Percentiles rank a stretch among this genome's conserved stretches.
Evolutionary conservation across 352 stramenopile genomes (phyloP).

Genomic region (Globisporangium recalcitrans): DNA sequence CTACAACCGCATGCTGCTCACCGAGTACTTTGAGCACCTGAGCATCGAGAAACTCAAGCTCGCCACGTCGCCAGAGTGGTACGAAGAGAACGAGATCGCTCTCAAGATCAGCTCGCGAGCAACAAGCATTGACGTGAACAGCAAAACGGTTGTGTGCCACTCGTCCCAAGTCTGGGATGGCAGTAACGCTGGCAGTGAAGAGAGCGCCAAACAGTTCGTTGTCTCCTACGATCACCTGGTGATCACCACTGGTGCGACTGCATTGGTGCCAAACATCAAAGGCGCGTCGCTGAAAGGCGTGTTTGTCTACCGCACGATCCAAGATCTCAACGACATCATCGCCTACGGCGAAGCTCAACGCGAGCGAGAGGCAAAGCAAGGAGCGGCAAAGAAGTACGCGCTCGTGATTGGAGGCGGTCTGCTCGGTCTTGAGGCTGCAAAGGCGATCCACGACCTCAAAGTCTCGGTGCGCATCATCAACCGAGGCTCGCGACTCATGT

Average conservation of each 20-base stretch:
- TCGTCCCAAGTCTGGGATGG: neutral
- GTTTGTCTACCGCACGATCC: constrained; percentile 92
- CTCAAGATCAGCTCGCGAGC: constrained; percentile 75
- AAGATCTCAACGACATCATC: constrained; percentile 88
- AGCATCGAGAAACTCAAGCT: constrained; percentile 84
- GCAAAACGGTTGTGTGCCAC: constrained; percentile 65
- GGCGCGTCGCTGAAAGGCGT: constrained; percentile 81
- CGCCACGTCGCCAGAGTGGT: constrained; percentile 79
- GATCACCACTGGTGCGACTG: constrained; percentile 86
- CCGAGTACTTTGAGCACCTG: constrained; percentile 90
- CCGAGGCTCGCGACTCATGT: constrained; percentile 90
- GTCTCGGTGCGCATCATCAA: constrained; percentile 88
- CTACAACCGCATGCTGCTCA: constrained; percentile 92
- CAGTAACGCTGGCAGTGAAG: constrained; percentile 6
- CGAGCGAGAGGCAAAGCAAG: constrained; percentile 14
- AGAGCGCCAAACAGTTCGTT: constrained; percentile 31
- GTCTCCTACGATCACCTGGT: constrained; percentile 87
- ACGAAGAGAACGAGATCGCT: constrained; percentile 74
- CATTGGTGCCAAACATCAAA: constrained; percentile 82
- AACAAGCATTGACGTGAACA: constrained; percentile 63
- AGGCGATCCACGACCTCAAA: constrained; percentile 89
- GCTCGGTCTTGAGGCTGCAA: constrained; percentile 81
- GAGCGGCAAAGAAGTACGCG: constrained; percentile 27
- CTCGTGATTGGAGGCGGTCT: constrained; percentile 75
- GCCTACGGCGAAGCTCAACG: constrained; percentile 66